Percentiles rank a stretch among this genome's conserved stretches.
Conservation (phyloP, 192 early-diverging fungal species). For the Spizellomyces punctatus region DNA sequence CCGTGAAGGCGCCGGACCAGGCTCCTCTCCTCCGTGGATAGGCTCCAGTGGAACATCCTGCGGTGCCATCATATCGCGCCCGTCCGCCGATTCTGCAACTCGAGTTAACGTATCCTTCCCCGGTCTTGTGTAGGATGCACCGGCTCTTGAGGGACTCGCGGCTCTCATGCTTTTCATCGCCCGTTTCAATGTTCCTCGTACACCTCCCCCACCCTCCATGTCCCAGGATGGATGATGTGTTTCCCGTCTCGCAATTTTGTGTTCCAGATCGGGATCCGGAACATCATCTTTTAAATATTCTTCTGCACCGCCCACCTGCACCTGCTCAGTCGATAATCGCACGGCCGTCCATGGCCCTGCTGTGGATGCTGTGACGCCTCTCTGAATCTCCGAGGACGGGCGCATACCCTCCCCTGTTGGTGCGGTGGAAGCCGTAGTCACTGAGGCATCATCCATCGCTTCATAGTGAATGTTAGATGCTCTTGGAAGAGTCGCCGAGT, state of each 20-base stretch:
- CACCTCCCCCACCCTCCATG: constrained; percentile 5
- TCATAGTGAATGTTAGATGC: background rate
- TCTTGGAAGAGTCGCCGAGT: background rate
- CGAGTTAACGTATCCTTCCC: background rate
- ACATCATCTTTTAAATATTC: constrained; percentile 42
- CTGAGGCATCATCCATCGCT: no score
- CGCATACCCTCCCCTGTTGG: background rate
- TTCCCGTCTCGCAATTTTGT: constrained; percentile 16
- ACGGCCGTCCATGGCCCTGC: background rate
- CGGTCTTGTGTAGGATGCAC: background rate
- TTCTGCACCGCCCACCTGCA: constrained; percentile 20
- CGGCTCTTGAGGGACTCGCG: background rate
- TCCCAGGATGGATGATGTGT: constrained; percentile 10
- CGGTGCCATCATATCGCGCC: background rate
- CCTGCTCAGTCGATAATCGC: background rate
- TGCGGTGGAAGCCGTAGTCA: no score
- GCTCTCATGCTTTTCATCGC: constrained; percentile 10
- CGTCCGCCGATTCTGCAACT: background rate
- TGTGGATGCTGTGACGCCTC: background rate
- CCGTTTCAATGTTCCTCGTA: constrained; percentile 11
- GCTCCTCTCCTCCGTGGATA: no score
- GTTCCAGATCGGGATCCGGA: constrained; percentile 39
- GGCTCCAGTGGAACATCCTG: background rate
- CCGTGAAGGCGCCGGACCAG: background rate
- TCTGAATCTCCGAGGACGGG: background rate